A percentile compares a stretch with the other conserved stretches of the same genome.
These are phyloP conservation scores for Eutypa lata DNA, from an alignment of 2,329 filamentous ascomycete species.

Conservation along the genomic window DNA sequence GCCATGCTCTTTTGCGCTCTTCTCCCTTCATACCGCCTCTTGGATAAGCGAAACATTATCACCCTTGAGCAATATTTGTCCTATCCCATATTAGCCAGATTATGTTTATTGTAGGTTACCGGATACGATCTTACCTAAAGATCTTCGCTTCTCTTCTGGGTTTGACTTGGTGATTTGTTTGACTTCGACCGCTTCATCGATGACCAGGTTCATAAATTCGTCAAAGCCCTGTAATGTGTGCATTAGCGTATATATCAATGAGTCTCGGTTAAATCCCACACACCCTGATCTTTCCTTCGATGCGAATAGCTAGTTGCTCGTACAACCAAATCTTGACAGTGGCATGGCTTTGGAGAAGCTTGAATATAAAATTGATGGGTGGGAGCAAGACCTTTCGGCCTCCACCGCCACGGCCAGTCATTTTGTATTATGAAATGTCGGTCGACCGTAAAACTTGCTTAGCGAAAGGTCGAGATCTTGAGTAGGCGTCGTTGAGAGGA, in stretches of 20 bases:
- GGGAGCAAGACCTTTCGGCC: slow-evolving; percentile 59
- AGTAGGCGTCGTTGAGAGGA: no score
- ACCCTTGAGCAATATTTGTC: slow-evolving; percentile 65
- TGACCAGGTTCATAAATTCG: slow-evolving; percentile 98
- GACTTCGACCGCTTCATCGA: slow-evolving; percentile 94
- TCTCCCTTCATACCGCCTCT: slow-evolving; percentile 33
- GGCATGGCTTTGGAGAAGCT: slow-evolving; percentile 76
- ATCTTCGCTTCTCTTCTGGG: slow-evolving; percentile 70
- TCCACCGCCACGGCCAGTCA: slow-evolving; percentile 60
- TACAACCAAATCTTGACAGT: slow-evolving; percentile 95
- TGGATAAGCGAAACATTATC: slow-evolving; percentile 65
- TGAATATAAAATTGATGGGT: slow-evolving; percentile 85
- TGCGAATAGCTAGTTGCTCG: slow-evolving; percentile 89
- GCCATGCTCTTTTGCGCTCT: slow-evolving; percentile 13
- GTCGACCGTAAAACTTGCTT: no score
- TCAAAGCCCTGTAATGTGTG: slow-evolving; percentile 73
- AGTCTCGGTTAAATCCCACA: slow-evolving; percentile 25
- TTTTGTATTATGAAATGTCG: slow-evolving; percentile 26
- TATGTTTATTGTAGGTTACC: neutral
- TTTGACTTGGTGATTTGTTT: slow-evolving; percentile 79
- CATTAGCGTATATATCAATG: neutral
- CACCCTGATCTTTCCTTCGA: slow-evolving; percentile 95
- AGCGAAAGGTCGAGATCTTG: no score
- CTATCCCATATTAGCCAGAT: slow-evolving; percentile 32
- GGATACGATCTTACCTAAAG: slow-evolving; percentile 60